Base-by-base conservation (phyloP, 1,284 basidiomycete species). In the Sutorius eximius region DNA sequence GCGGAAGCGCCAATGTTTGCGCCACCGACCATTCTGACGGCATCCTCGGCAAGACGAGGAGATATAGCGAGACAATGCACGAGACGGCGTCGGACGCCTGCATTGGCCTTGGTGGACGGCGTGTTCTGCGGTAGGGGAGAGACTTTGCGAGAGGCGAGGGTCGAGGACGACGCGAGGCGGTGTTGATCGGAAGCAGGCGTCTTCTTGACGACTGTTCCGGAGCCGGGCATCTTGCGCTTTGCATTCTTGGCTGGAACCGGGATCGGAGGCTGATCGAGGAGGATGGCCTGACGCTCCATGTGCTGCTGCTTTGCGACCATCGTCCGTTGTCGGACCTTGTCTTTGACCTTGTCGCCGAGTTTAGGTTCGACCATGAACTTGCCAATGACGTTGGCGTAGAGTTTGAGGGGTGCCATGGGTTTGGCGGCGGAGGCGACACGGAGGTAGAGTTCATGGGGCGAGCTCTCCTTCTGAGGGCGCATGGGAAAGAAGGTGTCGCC, bases 381-480 rank as follows among this genome's bases (percentile, higher is more conserved):
- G 38, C 86, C 86, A 16, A 80, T 75, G 41, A 91, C 80, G 60
- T 82, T 83, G 55, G 86, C 88, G 60, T 84, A 80, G n/a, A 85
- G 79, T 66, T 85, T 87, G 59, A 91, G 79, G 1, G 86, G 82
- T 0, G 81, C 79, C 60, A 75, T 81, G 30, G 79, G 81, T 68
- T 82, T 83, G 33, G 75, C 70, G 7, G 78, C 73, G n/a, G 79
- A 77, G 34, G 81, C 73, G 15, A 81, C 73, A 13, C 86, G 80
- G 18, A 89, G 77, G 70, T 87, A 91, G 42, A 91, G 77, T 60
- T 91, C 89, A 61, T 89, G 85, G 12, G 78, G 73, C 1, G 75
- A 67, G 56, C 74, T 75, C 68, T 89, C 88, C 52, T 74, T 73
- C 48, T 71, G 68, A 5, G 77, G 70, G 5, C 72, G 74, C 73